phyloP scores from a whole-genome alignment of 805 yeast genomes.

The Candida caryicola region DNA sequence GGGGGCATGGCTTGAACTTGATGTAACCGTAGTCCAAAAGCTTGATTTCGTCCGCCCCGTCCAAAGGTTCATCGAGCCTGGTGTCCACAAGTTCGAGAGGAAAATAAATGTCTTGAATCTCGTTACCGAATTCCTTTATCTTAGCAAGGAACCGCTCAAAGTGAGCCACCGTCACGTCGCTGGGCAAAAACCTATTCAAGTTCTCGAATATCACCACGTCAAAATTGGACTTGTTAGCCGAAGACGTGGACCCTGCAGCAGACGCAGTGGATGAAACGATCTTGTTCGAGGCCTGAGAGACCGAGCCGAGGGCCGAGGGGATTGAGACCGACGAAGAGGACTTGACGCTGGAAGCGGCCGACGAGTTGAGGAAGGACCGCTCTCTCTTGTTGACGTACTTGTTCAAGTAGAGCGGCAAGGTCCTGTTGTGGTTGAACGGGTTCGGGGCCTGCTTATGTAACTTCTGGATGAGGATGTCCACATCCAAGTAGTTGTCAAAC shows the following conservation, averaged over 20 bases:
- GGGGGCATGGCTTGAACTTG: constrained; percentile 34
- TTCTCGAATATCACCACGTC: constrained; percentile 37
- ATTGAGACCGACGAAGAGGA: not conserved
- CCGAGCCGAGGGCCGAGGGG: not conserved
- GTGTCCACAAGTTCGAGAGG: constrained; percentile 33
- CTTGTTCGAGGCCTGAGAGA: not conserved
- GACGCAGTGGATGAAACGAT: constrained; percentile 10
- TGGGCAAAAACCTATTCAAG: constrained; percentile 54
- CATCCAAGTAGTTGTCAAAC: constrained; percentile 34
- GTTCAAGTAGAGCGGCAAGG: constrained; percentile 48
- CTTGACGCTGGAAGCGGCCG: not conserved
- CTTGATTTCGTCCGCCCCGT: not conserved
- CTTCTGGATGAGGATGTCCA: constrained; percentile 22
- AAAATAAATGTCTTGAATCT: constrained; percentile 49
- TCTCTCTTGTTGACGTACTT: constrained; percentile 66
- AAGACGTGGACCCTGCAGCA: constrained; percentile 8
- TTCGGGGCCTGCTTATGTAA: constrained; percentile 18
- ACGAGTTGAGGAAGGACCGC: constrained; percentile 1
- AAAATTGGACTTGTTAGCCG: constrained; percentile 7
- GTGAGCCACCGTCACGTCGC: constrained; percentile 11
- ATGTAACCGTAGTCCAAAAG: constrained; percentile 47
- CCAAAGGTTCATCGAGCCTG: constrained; percentile 28
- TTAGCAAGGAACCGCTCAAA: constrained; percentile 37
- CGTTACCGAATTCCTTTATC: constrained; percentile 44
- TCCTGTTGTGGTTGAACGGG: constrained; percentile 27